Evolutionary conservation across 2,329 filamentous ascomycete species (phyloP).

Genomic region (Apiospora saccharicola): DNA sequence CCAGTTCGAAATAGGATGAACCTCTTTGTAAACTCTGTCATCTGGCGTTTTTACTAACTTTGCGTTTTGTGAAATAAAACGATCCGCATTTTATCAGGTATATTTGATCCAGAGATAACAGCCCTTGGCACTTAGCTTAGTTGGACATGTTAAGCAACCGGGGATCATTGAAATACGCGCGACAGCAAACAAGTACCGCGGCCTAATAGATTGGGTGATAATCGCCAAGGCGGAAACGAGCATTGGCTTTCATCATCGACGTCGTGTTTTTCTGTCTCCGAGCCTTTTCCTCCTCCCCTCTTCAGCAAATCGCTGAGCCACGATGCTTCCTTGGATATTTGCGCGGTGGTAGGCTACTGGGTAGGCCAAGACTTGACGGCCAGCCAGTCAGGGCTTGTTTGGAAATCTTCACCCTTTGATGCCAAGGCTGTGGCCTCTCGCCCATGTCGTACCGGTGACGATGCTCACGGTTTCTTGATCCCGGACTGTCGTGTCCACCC

Average conservation of each 20-base stretch:
- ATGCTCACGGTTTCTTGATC: background rate
- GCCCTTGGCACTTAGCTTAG: background rate
- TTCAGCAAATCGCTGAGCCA: slow-evolving; percentile 5
- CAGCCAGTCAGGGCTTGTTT: background rate
- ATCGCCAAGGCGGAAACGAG: background rate
- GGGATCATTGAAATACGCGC: background rate
- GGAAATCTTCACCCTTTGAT: background rate
- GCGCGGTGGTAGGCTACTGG: no score
- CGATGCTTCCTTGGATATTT: background rate
- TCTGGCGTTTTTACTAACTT: background rate
- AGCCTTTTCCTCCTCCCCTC: background rate
- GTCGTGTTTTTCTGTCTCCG: background rate
- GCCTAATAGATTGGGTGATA: background rate
- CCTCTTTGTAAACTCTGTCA: background rate
- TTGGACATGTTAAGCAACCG: no score
- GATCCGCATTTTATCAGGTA: background rate
- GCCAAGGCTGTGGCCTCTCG: background rate
- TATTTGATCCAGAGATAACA: background rate
- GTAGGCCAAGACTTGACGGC: background rate
- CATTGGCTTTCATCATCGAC: slow-evolving; percentile 5
- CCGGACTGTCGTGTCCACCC: slow-evolving; percentile 13
- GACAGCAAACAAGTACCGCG: background rate
- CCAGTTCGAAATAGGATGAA: background rate
- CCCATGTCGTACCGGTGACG: background rate
- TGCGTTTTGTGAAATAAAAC: background rate